Evolutionary conservation across 768 basidiomycete genomes (phyloP).

Genomic region (Leucocoprinus leucothites): DNA sequence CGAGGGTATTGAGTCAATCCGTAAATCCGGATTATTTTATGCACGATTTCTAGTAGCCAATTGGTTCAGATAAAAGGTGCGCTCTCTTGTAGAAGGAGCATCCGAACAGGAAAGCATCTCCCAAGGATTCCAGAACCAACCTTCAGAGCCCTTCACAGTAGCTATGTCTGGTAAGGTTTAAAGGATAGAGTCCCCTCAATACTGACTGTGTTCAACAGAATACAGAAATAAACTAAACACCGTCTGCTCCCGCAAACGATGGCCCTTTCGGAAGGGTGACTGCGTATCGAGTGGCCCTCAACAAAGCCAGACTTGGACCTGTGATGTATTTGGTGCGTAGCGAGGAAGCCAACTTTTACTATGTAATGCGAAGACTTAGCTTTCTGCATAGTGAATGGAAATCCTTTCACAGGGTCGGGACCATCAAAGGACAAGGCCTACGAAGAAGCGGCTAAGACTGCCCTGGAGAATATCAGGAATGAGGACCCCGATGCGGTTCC

Average conservation of each 20-base stretch:
- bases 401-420: background rate
- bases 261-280: background rate
- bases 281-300: background rate
- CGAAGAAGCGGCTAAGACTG: background rate
- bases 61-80: no score
- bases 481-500: background rate
- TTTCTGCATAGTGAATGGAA: background rate
- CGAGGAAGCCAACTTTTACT: background rate
- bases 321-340: background rate
- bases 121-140: no score
- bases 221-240: constrained; percentile 6
- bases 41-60: no score
- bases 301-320: background rate
- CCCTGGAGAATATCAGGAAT: background rate
- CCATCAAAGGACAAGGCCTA: background rate
- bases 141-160: no score
- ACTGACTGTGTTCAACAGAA: background rate
- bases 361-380: background rate
- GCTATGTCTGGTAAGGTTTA: no score
- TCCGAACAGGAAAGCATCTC: no score
- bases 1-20: no score
- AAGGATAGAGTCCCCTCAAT: no score
- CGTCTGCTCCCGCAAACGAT: background rate
- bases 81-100: no score
- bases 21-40: no score